Evolutionary conservation across 345 rosid species (phyloP).

Genomic region (Eucalyptus pauciflora): DNA sequence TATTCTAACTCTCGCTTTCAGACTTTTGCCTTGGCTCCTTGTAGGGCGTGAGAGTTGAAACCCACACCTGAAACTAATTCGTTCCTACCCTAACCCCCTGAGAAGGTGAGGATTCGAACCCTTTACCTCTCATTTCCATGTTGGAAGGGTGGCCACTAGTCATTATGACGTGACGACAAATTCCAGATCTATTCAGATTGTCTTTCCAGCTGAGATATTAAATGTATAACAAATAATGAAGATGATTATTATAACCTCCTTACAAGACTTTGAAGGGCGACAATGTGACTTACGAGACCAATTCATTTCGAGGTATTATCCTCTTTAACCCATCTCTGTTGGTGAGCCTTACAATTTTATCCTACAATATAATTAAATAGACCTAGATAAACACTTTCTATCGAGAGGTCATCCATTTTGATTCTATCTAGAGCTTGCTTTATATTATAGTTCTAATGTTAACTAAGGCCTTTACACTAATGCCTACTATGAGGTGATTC

Average conservation of each 20-base stretch:
- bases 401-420: not conserved
- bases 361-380: not conserved
- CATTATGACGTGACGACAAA: not conserved
- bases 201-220: not conserved
- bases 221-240: not conserved
- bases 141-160: not conserved
- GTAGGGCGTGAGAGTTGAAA: too few species aligned
- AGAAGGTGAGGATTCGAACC: too few species aligned
- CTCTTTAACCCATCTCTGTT: not conserved
- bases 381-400: not conserved
- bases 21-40: too few species aligned
- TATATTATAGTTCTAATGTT: not conserved
- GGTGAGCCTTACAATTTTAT: not conserved
- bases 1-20: too few species aligned
- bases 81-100: too few species aligned
- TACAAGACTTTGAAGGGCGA: not conserved
- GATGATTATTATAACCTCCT: not conserved
- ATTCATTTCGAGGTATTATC: not conserved
- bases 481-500: not conserved
- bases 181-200: not conserved
- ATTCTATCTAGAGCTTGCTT: not conserved
- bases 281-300: not conserved
- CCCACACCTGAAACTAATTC: too few species aligned
- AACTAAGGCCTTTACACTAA: not conserved
- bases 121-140: too few species aligned